Base-by-base conservation (phyloP, 2,329 filamentous ascomycete species). In the Cytospora chrysosperma region DNA sequence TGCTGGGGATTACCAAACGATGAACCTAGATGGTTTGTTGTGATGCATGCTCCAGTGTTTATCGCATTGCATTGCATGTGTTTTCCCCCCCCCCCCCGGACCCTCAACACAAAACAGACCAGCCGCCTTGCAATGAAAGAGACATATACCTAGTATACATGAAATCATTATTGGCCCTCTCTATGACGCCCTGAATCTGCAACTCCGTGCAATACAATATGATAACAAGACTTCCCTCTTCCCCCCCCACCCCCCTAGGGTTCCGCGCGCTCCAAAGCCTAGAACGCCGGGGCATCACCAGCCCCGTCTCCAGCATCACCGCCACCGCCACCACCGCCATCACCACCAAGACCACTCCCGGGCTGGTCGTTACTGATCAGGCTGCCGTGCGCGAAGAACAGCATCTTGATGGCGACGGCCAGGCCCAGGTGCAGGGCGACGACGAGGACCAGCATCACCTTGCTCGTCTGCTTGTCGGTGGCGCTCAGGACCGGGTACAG, bases 401-500 rank as follows among this genome's bases (percentile, higher is more conserved):
- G 79, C 64, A 97, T 89, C 83, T 98, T 98, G 78, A 99, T 98
- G 5, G 94, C 91, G 71, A 98, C 86, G 1, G 94, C 87, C 69
- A 99, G 82, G n/a, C 90, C 95, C 30, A 93, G 88, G 78, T 99
- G 95, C 67, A 98, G 81, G 32, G 85, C 83, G 32, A 98, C 84
- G 28, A 99, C 93, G 26, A 94, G 80, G 59, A 98, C 81, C 65
- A 99, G 82, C 67, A 99, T 78, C 26, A 92, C 83, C 83, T 96
- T 96, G 77, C 91, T 95, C 27, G 91, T 93, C 81, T 97, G 92
- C 67, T 88, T 88, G 76, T 98, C 95, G 37, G 93, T 97, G 54
- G 94, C 93, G 75, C 88, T 95, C 66, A 99, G 85, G 21, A 99
- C 91, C 1, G 95, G 95, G 76, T 92, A 96, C 69, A 97, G 76